Evolutionary conservation across 208 protist species (phyloP), one percentile per base, ranked within the genome.

Genomic region (Acanthamoeba healyi): DNA sequence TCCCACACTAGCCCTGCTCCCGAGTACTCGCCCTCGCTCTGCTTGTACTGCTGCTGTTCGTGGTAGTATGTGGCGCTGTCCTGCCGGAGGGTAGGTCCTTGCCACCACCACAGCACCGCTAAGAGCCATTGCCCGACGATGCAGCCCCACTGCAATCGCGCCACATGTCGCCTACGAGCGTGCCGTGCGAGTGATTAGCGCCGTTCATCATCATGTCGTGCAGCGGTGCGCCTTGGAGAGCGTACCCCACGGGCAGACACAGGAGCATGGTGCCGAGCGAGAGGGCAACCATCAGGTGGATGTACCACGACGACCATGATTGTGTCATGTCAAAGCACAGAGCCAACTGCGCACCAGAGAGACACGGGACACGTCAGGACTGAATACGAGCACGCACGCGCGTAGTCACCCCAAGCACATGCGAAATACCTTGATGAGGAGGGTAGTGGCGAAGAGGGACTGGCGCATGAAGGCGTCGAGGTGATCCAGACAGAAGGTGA

Each of bases 401-500:
- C n/a, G n/a, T n/a, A n/a, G n/a, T n/a, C n/a, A n/a, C n/a, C n/a
- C n/a, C n/a, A n/a, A n/a, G n/a, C n/a, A n/a, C n/a, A n/a, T n/a
- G n/a, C n/a, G n/a, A n/a, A 6, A 17, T 32, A 84, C 74, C 74
- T 84, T 84, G n/a, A 84, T 40, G 74, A 84, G 74, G 24, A 84
- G 42, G 29, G 26, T 7, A 12, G 42, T 7, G 40, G 74, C 36
- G 29, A 84, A 84, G 36, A 84, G 36, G 74, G 74, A 36, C 42
- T 84, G 74, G 14, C 74, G 74, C 74, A 84, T 84, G 40, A 84
- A 40, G 7, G 42, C 40, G 74, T 84, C 74, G 6, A 84, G 29
- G 42, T 84, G 74, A 24, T 54, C 74, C 17, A 46, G 38, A 26
- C 36, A 84, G 29, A 84, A 84, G 40, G 14, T 84, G 12, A 84